phyloP scores from a whole-genome alignment of 768 basidiomycete species.

The Boletus bicolor region DNA sequence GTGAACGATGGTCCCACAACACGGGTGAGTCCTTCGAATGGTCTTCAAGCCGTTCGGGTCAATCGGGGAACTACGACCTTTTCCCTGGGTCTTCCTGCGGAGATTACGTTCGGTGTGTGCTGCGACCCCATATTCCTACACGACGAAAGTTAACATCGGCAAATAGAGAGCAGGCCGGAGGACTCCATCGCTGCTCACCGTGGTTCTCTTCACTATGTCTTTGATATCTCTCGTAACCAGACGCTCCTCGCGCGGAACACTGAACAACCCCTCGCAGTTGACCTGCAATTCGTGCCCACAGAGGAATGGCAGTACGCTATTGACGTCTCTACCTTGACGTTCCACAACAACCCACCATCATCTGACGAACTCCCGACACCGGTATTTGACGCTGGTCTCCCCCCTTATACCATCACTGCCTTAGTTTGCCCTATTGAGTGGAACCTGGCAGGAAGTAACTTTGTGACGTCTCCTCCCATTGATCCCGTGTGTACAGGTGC shows the following conservation, averaged over 20 bases:
- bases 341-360: conserved; percentile 33
- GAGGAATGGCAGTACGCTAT: conserved; percentile 2
- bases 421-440: not conserved
- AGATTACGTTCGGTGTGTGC: conserved; percentile 1
- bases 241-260: not conserved
- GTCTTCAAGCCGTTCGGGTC: not conserved
- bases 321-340: conserved; percentile 33
- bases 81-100: not conserved
- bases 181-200: not conserved
- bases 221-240: not conserved
- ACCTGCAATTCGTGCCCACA: conserved; percentile 19
- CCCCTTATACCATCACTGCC: not conserved
- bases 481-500: conserved; percentile 43
- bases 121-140: not conserved
- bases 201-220: conserved; percentile 1
- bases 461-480: conserved; percentile 36
- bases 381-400: not conserved
- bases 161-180: not conserved
- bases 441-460: not conserved
- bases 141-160: not conserved
- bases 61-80: not conserved
- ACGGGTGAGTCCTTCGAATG: not conserved
- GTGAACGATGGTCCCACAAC: not conserved
- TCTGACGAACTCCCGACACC: conserved; percentile 20
- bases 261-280: conserved; percentile 36